These are phyloP conservation scores for Filobasidium wieringae DNA, from an alignment of 768 basidiomycete species.

Conservation along the genomic window DNA sequence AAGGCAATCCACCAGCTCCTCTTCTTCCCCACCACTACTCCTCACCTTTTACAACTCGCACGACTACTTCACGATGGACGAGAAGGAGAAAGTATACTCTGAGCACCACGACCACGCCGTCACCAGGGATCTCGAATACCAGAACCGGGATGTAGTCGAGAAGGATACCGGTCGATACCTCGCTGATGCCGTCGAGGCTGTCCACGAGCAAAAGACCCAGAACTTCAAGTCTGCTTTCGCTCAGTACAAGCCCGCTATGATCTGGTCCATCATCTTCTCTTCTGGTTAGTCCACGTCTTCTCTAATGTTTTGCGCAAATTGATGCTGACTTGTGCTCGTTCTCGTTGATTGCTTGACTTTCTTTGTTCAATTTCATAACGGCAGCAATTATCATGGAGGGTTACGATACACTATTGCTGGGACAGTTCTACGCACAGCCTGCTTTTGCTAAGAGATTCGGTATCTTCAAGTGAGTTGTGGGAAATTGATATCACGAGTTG, in stretches of 20 bases:
- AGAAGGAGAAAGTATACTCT: background rate
- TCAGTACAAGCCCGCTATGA: slow-evolving; percentile 27
- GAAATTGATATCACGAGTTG: background rate
- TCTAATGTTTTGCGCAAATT: background rate
- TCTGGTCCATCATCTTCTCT: slow-evolving; percentile 30
- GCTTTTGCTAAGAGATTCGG: slow-evolving; percentile 23
- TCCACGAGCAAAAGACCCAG: slow-evolving; percentile 17
- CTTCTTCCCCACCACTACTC: too few relatives aligned
- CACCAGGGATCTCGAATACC: background rate
- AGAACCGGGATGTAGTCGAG: background rate
- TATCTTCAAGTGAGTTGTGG: background rate
- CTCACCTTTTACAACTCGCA: too few relatives aligned
- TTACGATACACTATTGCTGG: slow-evolving; percentile 20
- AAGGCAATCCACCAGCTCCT: too few relatives aligned
- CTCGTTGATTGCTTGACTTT: slow-evolving; percentile 3
- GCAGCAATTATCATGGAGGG: slow-evolving; percentile 30
- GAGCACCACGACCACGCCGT: slow-evolving; percentile 2
- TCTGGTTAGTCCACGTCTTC: slow-evolving; percentile 1
- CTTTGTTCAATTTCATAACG: too few relatives aligned
- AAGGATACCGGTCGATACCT: slow-evolving; percentile 14
- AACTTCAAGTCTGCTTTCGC: slow-evolving; percentile 22
- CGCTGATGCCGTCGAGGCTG: slow-evolving; percentile 14
- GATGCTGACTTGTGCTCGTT: background rate
- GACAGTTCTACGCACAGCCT: slow-evolving; percentile 20
- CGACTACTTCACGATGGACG: background rate